Evolutionary conservation across 2,329 filamentous ascomycete genomes (phyloP), one percentile per base, ranked within the genome.

Genomic region (Sarocladiaceae sp.): DNA sequence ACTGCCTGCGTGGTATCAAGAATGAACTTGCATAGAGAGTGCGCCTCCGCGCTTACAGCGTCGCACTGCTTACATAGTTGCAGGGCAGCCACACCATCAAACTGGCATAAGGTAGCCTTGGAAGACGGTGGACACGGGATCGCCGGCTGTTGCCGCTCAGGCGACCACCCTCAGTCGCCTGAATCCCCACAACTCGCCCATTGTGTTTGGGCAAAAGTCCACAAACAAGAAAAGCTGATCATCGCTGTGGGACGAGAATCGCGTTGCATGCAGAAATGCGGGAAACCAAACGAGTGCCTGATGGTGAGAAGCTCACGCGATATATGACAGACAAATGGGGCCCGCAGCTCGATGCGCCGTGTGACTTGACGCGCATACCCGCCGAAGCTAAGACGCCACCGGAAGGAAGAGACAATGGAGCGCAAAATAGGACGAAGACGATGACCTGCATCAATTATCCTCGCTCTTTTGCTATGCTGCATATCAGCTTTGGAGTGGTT

Each of bases 391-490:
- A 27, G 18, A 24, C 20, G n/a, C 37, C 10, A 41, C 20, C 19
- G 6, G 37, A 21, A 29, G 37, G 24, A 18, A 16, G 9, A 19
- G 23, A 27, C 19, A 39, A 39, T 18, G 37, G 13, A n/a, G n/a
- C n/a, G n/a, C n/a, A n/a, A n/a, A n/a, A n/a, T n/a, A n/a, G n/a
- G n/a, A n/a, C n/a, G n/a, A n/a, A n/a, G n/a, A n/a, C n/a, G n/a
- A 41, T 41, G 37, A 41, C 23, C 21, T 41, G 37, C 37, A 41
- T 41, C n/a, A 15, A 29, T 29, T 15, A 41, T 41, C 23, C 37
- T n/a, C n/a, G n/a, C n/a, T n/a, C n/a, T n/a, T n/a, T n/a, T n/a
- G n/a, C n/a, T n/a, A n/a, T n/a, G n/a, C n/a, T n/a, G n/a, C n/a
- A n/a, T n/a, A n/a, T n/a, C n/a, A n/a, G n/a, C n/a, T n/a, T n/a